Conservation (phyloP, 371 early-diverging fungal genomes). For the Phascolomyces articulosus region DNA sequence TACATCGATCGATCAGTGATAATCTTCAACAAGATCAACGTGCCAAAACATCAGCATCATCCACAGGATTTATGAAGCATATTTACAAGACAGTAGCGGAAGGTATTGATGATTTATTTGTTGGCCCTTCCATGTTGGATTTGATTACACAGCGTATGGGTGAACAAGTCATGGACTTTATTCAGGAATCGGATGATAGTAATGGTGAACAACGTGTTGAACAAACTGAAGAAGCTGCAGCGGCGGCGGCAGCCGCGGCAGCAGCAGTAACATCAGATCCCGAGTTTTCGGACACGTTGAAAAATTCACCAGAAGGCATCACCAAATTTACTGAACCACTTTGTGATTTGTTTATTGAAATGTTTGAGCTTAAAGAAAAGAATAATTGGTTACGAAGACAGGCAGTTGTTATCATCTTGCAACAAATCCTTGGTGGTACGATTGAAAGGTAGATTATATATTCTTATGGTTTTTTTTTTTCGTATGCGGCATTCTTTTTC, state of each 20-base stretch:
- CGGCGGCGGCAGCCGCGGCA: background rate
- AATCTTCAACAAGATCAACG: background rate
- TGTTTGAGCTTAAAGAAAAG: slow-evolving; percentile 85
- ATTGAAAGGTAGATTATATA: slow-evolving; percentile 69
- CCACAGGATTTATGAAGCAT: slow-evolving; percentile 65
- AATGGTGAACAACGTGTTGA: slow-evolving; percentile 1
- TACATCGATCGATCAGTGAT: slow-evolving; percentile 2
- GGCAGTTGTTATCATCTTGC: slow-evolving; percentile 82
- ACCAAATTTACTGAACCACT: slow-evolving; percentile 71
- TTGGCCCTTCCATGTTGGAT: slow-evolving; percentile 74
- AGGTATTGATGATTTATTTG: slow-evolving; percentile 69
- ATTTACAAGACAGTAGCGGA: slow-evolving; percentile 75
- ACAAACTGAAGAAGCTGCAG: background rate
- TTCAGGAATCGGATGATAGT: slow-evolving; percentile 21
- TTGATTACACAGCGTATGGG: slow-evolving; percentile 72
- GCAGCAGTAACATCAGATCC: slow-evolving; percentile 1
- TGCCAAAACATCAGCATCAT: slow-evolving; percentile 7
- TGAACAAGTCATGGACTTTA: slow-evolving; percentile 65
- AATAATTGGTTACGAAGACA: slow-evolving; percentile 89
- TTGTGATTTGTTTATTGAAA: slow-evolving; percentile 82
- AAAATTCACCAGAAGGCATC: slow-evolving; percentile 44
- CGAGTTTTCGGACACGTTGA: slow-evolving; percentile 8
- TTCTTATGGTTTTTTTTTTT: too few species aligned
- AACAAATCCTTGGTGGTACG: slow-evolving; percentile 84
- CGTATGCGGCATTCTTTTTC: too few species aligned